Percentiles rank a stretch among this genome's conserved stretches.
Conservation (phyloP, 805 yeast species). For the Yamadazyma scolyti region DNA sequence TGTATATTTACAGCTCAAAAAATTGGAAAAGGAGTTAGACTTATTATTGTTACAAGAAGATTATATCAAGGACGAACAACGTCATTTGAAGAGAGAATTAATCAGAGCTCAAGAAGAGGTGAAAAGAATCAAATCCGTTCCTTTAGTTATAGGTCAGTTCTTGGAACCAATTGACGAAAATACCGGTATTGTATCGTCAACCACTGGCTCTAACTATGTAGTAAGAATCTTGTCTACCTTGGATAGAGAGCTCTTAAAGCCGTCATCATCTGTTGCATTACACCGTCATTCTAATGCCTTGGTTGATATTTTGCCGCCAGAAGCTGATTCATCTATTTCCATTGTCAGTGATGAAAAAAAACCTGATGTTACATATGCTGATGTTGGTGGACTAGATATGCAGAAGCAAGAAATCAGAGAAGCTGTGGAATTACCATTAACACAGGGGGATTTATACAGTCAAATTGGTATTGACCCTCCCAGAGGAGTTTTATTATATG, state of each 20-base stretch:
- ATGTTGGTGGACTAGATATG: conserved; percentile 98
- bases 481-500: conserved; percentile 92
- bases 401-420: conserved; percentile 98
- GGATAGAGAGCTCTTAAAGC: conserved; percentile 90
- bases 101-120: conserved; percentile 98
- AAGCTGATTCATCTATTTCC: conserved; percentile 94
- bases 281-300: conserved; percentile 98
- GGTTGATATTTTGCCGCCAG: conserved; percentile 97
- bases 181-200: conserved; percentile 94
- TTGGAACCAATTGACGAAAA: conserved; percentile 95
- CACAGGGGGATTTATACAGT: conserved; percentile 92
- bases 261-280: conserved; percentile 92
- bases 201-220: conserved; percentile 96
- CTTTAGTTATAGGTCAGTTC: conserved; percentile 96
- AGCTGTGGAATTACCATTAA: conserved; percentile 94
- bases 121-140: conserved; percentile 94
- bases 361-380: conserved; percentile 91
- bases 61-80: conserved; percentile 96
- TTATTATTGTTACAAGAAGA: conserved; percentile 86
- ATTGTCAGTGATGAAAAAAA: conserved; percentile 92
- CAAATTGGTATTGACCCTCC: conserved; percentile 99
- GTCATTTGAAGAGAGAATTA: conserved; percentile 90
- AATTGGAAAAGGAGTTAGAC: conserved; percentile 86
- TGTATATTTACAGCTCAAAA: conserved; percentile 80
- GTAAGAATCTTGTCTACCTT: conserved; percentile 92